phyloP scores from a whole-genome alignment of 805 yeast genomes.

The Ogataea nitratoaversa region DNA sequence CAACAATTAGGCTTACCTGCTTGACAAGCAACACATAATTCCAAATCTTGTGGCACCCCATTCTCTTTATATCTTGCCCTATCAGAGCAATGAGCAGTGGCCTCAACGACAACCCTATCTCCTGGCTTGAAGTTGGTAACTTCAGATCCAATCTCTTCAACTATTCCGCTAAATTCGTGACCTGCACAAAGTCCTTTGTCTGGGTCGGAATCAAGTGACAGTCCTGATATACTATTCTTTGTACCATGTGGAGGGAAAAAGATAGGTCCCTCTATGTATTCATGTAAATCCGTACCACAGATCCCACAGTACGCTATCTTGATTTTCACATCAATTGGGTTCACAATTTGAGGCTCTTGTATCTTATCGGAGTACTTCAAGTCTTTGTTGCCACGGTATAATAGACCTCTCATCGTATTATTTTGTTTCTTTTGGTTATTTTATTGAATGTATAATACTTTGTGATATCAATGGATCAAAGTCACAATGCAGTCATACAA shows the following conservation, averaged over 20 bases:
- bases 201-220: slow-evolving; percentile 17
- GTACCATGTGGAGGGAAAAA: slow-evolving; percentile 38
- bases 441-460: too few species aligned
- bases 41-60: slow-evolving; percentile 23
- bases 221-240: slow-evolving; percentile 36
- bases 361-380: slow-evolving; percentile 37
- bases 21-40: slow-evolving; percentile 41
- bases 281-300: slow-evolving; percentile 61
- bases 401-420: slow-evolving; percentile 41
- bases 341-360: slow-evolving; percentile 21
- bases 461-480: too few species aligned
- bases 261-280: slow-evolving; percentile 55
- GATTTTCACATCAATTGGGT: slow-evolving; percentile 28
- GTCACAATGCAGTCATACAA: too few species aligned
- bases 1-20: slow-evolving; percentile 27
- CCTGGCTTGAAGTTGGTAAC: slow-evolving; percentile 45
- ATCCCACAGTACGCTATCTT: slow-evolving; percentile 50
- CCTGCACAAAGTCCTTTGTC: slow-evolving; percentile 32
- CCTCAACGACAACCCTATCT: slow-evolving; percentile 60
- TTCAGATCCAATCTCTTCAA: slow-evolving; percentile 38
- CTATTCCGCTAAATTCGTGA: slow-evolving; percentile 28
- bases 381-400: slow-evolving; percentile 43
- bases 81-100: slow-evolving; percentile 49
- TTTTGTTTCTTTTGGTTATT: not conserved
- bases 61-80: slow-evolving; percentile 29